These are phyloP conservation scores for Lepidium sativum DNA, from an alignment of 345 rosid species.

Conservation along the genomic window DNA sequence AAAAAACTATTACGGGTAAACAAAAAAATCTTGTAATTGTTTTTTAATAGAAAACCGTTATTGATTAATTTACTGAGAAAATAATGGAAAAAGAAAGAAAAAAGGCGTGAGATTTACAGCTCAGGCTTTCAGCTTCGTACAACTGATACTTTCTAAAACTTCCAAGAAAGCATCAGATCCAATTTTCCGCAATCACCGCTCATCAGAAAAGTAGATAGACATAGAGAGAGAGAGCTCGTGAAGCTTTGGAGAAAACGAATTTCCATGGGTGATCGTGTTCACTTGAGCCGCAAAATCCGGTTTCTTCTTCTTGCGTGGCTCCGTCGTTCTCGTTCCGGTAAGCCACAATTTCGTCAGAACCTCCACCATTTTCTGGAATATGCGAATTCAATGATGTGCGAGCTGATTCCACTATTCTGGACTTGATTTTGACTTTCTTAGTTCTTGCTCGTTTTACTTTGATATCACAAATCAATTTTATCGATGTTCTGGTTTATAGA, in stretches of 20 bases:
- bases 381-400: neutral
- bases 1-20: no score
- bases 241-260: neutral
- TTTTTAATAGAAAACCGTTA: constrained; percentile 13
- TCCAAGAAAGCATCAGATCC: constrained; percentile 34
- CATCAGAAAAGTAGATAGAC: constrained; percentile 6
- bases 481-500: neutral
- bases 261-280: constrained; percentile 32
- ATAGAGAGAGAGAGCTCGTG: constrained; percentile 20
- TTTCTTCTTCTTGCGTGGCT: constrained; percentile 55
- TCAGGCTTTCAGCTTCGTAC: constrained; percentile 8
- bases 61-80: neutral
- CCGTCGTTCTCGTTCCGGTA: constrained; percentile 71
- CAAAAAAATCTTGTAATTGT: neutral
- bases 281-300: constrained; percentile 50
- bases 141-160: constrained; percentile 17
- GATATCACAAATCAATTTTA: neutral
- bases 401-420: neutral
- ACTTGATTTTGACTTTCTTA: neutral
- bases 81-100: neutral
- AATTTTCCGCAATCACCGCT: neutral
- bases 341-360: neutral
- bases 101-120: constrained; percentile 9
- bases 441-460: neutral
- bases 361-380: neutral